These are phyloP conservation scores for Barnettozyma hawaiiensis DNA, from an alignment of 1,139 yeast species.

Conservation along the genomic window DNA sequence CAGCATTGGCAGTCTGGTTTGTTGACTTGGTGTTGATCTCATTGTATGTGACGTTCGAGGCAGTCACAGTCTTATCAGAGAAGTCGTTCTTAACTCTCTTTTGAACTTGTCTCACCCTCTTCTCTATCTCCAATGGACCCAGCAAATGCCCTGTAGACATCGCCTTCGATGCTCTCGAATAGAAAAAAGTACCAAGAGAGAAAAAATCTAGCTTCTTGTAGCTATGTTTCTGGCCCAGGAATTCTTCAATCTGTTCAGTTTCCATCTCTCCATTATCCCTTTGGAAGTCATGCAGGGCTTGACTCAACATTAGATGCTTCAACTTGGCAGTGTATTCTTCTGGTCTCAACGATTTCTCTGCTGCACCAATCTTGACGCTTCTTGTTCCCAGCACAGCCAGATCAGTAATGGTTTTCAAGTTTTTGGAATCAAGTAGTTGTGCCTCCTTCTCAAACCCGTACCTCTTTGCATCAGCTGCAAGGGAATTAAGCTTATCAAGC, in stretches of 20 bases:
- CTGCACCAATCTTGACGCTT: conserved; percentile 50
- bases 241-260: conserved; percentile 24
- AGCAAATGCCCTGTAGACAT: conserved; percentile 54
- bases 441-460: conserved; percentile 31
- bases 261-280: conserved; percentile 18
- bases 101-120: conserved; percentile 35
- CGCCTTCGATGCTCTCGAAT: conserved; percentile 43
- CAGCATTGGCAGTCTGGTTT: conserved; percentile 54
- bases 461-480: conserved; percentile 32
- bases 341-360: conserved; percentile 43
- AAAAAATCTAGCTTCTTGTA: conserved; percentile 48
- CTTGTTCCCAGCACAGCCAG: conserved; percentile 51
- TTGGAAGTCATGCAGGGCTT: conserved; percentile 18
- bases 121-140: conserved; percentile 69
- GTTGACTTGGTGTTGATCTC: conserved; percentile 48
- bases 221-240: conserved; percentile 23
- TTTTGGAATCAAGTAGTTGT: conserved; percentile 42
- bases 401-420: conserved; percentile 38
- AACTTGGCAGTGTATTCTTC: conserved; percentile 41
- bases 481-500: conserved; percentile 31
- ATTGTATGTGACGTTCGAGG: conserved; percentile 47
- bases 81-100: conserved; percentile 8
- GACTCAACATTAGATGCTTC: conserved; percentile 34
- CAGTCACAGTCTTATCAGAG: conserved; percentile 39
- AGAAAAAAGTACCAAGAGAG: conserved; percentile 50